Conservation (phyloP, 2,329 filamentous ascomycete species). For the Diaporthe ampelina region DNA sequence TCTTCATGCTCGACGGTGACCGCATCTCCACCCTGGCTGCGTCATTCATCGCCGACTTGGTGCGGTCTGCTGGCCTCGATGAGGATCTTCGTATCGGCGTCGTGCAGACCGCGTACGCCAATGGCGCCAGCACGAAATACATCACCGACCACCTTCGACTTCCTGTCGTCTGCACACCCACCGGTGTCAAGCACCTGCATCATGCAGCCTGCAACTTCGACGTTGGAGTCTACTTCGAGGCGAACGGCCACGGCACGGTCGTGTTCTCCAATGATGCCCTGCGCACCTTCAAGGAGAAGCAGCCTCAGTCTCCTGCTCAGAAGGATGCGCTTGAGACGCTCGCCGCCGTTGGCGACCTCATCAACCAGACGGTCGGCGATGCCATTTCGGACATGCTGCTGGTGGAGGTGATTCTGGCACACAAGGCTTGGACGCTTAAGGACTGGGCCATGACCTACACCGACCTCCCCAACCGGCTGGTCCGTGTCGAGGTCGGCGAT, state of each 20-base stretch:
- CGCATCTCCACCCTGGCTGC: slow-evolving; percentile 95
- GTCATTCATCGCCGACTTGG: slow-evolving; percentile 91
- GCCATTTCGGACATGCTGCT: slow-evolving; percentile 96
- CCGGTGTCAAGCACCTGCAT: slow-evolving; percentile 97
- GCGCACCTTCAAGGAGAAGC: slow-evolving; percentile 80
- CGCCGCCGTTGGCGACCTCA: slow-evolving; percentile 85
- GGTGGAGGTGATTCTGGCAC: slow-evolving; percentile 94
- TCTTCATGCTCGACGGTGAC: slow-evolving; percentile 95
- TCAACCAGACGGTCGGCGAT: slow-evolving; percentile 98
- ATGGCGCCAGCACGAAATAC: slow-evolving; percentile 93
- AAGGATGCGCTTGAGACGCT: slow-evolving; percentile 90
- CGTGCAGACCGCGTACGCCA: slow-evolving; percentile 97
- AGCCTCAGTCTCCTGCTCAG: slow-evolving; percentile 92
- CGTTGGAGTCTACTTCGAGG: slow-evolving; percentile 98
- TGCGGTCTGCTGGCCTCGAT: slow-evolving; percentile 82
- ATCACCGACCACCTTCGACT: slow-evolving; percentile 89
- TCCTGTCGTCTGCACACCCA: slow-evolving; percentile 92
- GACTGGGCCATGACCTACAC: slow-evolving; percentile 96
- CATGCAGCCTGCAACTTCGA: slow-evolving; percentile 97
- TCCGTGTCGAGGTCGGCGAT: slow-evolving; percentile 89
- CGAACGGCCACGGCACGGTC: slow-evolving; percentile 96
- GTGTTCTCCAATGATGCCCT: slow-evolving; percentile 91
- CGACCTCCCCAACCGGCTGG: slow-evolving; percentile 95
- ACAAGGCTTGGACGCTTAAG: slow-evolving; percentile 90
- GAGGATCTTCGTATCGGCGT: slow-evolving; percentile 91